phyloP scores from a whole-genome alignment of 2,329 filamentous ascomycete genomes.

The Lachnellula occidentalis region DNA sequence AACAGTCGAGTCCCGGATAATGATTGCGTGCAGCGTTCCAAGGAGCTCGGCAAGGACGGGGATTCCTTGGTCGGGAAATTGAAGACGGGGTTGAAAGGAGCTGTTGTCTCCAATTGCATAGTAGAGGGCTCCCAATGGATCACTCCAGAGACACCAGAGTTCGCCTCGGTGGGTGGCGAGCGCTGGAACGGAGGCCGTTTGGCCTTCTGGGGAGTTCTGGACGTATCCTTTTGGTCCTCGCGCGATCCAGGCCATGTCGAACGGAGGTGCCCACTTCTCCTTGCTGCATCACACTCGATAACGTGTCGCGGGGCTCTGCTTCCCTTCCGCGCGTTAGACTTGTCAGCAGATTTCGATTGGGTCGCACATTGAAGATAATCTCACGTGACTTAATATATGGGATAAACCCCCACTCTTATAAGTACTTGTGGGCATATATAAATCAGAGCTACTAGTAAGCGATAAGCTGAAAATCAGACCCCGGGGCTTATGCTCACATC shows the following conservation, averaged over 20 bases:
- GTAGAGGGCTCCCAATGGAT: slow-evolving; percentile 28
- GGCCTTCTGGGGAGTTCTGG: slow-evolving; percentile 24
- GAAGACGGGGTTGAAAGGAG: slow-evolving; percentile 24
- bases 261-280: too few relatives aligned
- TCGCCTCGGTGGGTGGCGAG: slow-evolving; percentile 33
- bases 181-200: slow-evolving; percentile 31
- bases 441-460: too few relatives aligned
- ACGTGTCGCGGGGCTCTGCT: too few relatives aligned
- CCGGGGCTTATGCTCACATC: too few relatives aligned
- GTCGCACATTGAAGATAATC: too few relatives aligned
- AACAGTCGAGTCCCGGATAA: slow-evolving; percentile 26
- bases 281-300: too few relatives aligned
- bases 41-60: slow-evolving; percentile 33
- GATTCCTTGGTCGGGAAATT: slow-evolving; percentile 30
- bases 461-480: too few relatives aligned
- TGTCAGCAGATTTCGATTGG: too few relatives aligned
- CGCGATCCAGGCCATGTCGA: slow-evolving; percentile 28
- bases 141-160: slow-evolving; percentile 34
- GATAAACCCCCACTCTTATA: too few relatives aligned
- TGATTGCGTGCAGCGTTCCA: slow-evolving; percentile 32
- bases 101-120: slow-evolving; percentile 30
- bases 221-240: slow-evolving; percentile 30
- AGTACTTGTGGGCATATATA: too few relatives aligned
- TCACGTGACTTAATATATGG: too few relatives aligned
- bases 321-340: too few relatives aligned